phyloP scores from a whole-genome alignment of 768 basidiomycete genomes.

The Phlebiopsis flavidoalba region DNA sequence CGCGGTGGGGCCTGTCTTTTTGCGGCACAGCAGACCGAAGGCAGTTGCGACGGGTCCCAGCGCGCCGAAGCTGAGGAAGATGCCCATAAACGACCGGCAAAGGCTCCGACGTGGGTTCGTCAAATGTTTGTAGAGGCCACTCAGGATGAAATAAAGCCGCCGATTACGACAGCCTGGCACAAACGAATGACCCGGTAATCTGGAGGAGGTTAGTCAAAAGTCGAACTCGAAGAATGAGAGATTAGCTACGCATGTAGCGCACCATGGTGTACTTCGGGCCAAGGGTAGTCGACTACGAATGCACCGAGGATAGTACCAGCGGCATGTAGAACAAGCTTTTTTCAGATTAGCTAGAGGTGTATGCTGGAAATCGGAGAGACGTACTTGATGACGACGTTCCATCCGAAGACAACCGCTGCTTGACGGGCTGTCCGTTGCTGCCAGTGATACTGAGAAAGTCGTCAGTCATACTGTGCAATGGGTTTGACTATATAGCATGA shows the following conservation, averaged over 20 bases:
- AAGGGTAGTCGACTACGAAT: conserved; percentile 66
- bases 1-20: conserved; percentile 83
- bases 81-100: conserved; percentile 85
- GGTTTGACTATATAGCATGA: neutral
- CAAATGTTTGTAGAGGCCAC: conserved; percentile 67
- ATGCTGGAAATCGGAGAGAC: conserved; percentile 16
- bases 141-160: conserved; percentile 92
- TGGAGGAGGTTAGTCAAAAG: conserved; percentile 20
- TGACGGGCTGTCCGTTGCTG: conserved; percentile 39
- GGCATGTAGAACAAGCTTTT: conserved; percentile 62
- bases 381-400: conserved; percentile 83
- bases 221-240: neutral
- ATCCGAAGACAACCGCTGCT: conserved; percentile 73
- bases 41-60: conserved; percentile 84
- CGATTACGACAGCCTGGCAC: conserved; percentile 61
- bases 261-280: conserved; percentile 79
- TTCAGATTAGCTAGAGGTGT: conserved; percentile 28
- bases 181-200: conserved; percentile 69
- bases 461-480: neutral
- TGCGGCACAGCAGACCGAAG: conserved; percentile 70
- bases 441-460: conserved; percentile 50
- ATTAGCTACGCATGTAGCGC: neutral
- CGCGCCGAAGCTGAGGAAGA: conserved; percentile 89
- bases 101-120: conserved; percentile 63
- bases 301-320: conserved; percentile 69